Evolutionary conservation across 129 eudicot genomes (phyloP).

Genomic region (Artemisia argyi): DNA sequence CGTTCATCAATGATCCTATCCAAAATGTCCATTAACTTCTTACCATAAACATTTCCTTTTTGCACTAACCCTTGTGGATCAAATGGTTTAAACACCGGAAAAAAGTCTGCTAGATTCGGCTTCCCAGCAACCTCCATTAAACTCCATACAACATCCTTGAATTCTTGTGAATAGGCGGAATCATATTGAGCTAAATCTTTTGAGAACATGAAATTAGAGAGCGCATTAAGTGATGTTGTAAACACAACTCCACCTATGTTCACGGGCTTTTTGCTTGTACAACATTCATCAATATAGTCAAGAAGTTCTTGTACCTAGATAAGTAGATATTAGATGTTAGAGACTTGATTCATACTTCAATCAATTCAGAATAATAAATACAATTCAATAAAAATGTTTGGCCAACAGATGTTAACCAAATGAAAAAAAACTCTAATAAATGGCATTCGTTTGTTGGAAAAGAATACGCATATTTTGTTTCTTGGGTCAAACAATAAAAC

Average conservation of each 20-base stretch:
- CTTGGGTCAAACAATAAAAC: too few species aligned
- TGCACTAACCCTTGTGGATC: slow-evolving; percentile 34
- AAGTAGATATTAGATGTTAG: not conserved
- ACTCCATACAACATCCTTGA: slow-evolving; percentile 14
- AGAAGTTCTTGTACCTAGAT: slow-evolving; percentile 23
- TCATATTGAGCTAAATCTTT: slow-evolving; percentile 19
- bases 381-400: too few species aligned
- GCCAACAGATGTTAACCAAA: not conserved
- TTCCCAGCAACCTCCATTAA: slow-evolving; percentile 25
- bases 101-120: slow-evolving; percentile 25
- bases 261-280: slow-evolving; percentile 1
- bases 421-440: too few species aligned
- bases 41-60: not conserved
- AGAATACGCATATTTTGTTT: too few species aligned
- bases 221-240: slow-evolving; percentile 26
- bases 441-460: too few species aligned
- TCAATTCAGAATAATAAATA: not conserved
- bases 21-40: slow-evolving; percentile 13
- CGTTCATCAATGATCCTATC: slow-evolving; percentile 27
- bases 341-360: not conserved
- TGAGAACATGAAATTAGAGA: slow-evolving; percentile 26
- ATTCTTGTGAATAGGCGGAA: slow-evolving; percentile 22
- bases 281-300: slow-evolving; percentile 21
- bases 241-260: slow-evolving; percentile 13
- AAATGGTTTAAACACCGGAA: slow-evolving; percentile 23